Evolutionary conservation across 768 basidiomycete species (phyloP).

Genomic region (Crucibulum laeve): DNA sequence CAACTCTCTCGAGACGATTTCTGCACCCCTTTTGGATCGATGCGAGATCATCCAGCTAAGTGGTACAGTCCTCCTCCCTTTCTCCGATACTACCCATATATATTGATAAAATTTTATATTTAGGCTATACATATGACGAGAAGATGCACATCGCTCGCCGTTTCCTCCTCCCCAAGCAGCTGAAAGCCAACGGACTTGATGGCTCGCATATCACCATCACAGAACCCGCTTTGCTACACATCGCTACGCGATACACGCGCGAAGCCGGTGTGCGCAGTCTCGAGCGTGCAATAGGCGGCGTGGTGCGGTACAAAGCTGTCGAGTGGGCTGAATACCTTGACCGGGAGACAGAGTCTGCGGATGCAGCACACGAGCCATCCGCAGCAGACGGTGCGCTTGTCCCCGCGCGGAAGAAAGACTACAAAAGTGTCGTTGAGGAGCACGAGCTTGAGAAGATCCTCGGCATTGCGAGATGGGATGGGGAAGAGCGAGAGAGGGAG

Average conservation of each 20-base stretch:
- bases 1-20: constrained; percentile 86
- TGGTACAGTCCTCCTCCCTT: constrained; percentile 31
- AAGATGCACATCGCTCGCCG: constrained; percentile 85
- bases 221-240: constrained; percentile 63
- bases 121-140: constrained; percentile 85
- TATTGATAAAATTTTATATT: not conserved
- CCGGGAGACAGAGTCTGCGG: constrained; percentile 18
- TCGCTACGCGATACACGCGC: constrained; percentile 79
- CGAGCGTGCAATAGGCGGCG: constrained; percentile 80
- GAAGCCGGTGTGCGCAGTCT: constrained; percentile 93
- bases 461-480: constrained; percentile 77
- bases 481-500: constrained; percentile 74
- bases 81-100: not conserved
- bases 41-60: constrained; percentile 85
- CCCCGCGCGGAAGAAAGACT: constrained; percentile 28
- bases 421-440: constrained; percentile 57
- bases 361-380: constrained; percentile 2
- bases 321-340: constrained; percentile 78
- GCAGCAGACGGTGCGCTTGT: constrained; percentile 10
- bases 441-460: constrained; percentile 81
- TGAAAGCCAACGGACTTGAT: constrained; percentile 71
- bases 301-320: constrained; percentile 91
- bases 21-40: constrained; percentile 82
- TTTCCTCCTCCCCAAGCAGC: constrained; percentile 88
- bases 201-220: constrained; percentile 58